Percentiles rank a stretch among this genome's conserved stretches.
Evolutionary conservation across 2,329 filamentous ascomycete species (phyloP).

Genomic region (Hymenoscyphus salicellus): DNA sequence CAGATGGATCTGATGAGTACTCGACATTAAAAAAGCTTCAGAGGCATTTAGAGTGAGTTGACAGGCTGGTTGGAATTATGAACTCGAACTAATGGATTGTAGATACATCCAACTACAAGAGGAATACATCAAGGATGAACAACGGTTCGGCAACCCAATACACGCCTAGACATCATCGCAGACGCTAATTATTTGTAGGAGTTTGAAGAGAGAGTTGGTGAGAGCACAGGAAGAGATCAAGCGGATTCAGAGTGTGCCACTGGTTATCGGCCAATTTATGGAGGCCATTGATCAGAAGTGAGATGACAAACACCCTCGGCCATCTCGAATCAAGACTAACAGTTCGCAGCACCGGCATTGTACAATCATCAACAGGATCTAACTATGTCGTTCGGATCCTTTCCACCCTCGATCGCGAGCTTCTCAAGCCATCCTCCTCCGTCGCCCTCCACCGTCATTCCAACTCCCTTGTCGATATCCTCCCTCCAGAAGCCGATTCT

Average conservation of each 20-base stretch:
- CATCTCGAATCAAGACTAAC: slow-evolving; percentile 20
- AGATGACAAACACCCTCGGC: slow-evolving; percentile 32
- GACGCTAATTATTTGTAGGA: slow-evolving; percentile 51
- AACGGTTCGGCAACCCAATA: slow-evolving; percentile 57
- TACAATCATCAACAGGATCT: slow-evolving; percentile 95
- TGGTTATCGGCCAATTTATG: slow-evolving; percentile 99
- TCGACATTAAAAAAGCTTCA: slow-evolving; percentile 94
- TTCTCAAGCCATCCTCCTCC: slow-evolving; percentile 95
- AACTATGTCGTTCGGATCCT: slow-evolving; percentile 99
- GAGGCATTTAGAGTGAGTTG: slow-evolving; percentile 81
- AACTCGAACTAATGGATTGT: slow-evolving; percentile 31
- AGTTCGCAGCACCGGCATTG: slow-evolving; percentile 78
- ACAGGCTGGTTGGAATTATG: not conserved
- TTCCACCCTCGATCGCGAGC: slow-evolving; percentile 95
- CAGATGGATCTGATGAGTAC: slow-evolving; percentile 87
- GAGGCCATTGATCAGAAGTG: slow-evolving; percentile 99
- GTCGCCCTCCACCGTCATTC: slow-evolving; percentile 97
- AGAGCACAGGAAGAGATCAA: slow-evolving; percentile 99
- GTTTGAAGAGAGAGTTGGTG: slow-evolving; percentile 93
- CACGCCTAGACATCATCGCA: not conserved
- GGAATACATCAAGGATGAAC: slow-evolving; percentile 99
- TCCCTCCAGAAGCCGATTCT: slow-evolving; percentile 97
- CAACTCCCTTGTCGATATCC: slow-evolving; percentile 95
- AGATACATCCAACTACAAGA: slow-evolving; percentile 96
- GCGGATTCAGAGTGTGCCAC: slow-evolving; percentile 94